A percentile compares a stretch with the other conserved stretches of the same genome.
phyloP scores from a whole-genome alignment of 768 basidiomycete genomes.

The Agaricus bisporus region DNA sequence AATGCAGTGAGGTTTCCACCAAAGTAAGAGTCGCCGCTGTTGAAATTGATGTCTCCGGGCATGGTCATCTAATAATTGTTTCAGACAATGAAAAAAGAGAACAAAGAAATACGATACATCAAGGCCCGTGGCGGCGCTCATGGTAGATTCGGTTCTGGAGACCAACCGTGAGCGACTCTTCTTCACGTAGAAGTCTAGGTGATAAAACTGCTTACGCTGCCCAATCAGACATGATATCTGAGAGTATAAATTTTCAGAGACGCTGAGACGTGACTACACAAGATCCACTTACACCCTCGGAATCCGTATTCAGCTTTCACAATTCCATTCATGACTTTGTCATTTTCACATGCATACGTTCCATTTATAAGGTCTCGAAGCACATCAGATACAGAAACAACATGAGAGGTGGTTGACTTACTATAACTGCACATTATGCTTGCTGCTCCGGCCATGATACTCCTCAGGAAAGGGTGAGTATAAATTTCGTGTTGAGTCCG shows the following conservation, averaged over 20 bases:
- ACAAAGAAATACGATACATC: conserved; percentile 40
- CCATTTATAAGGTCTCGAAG: conserved; percentile 55
- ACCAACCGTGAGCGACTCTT: neutral
- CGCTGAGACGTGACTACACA: neutral
- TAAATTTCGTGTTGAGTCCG: conserved; percentile 75
- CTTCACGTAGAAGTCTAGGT: neutral
- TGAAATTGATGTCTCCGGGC: conserved; percentile 53
- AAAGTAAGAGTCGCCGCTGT: conserved; percentile 50
- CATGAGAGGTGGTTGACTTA: conserved; percentile 21
- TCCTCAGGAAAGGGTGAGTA: conserved; percentile 60
- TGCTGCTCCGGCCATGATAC: conserved; percentile 69
- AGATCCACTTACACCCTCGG: conserved; percentile 51
- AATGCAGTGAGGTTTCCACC: conserved; percentile 62
- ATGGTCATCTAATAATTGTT: conserved; percentile 56
- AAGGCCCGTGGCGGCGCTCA: conserved; percentile 52
- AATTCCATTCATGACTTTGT: conserved; percentile 65
- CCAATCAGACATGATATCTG: conserved; percentile 75
- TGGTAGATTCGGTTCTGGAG: conserved; percentile 46
- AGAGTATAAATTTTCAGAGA: neutral
- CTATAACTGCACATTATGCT: conserved; percentile 77
- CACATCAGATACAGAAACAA: neutral
- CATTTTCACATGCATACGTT: conserved; percentile 72
- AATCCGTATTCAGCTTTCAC: conserved; percentile 73
- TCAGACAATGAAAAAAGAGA: neutral
- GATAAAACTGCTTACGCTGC: conserved; percentile 34